Base-by-base conservation (phyloP, 2,329 filamentous ascomycete species). In the Tolypocladium cylindrosporum region DNA sequence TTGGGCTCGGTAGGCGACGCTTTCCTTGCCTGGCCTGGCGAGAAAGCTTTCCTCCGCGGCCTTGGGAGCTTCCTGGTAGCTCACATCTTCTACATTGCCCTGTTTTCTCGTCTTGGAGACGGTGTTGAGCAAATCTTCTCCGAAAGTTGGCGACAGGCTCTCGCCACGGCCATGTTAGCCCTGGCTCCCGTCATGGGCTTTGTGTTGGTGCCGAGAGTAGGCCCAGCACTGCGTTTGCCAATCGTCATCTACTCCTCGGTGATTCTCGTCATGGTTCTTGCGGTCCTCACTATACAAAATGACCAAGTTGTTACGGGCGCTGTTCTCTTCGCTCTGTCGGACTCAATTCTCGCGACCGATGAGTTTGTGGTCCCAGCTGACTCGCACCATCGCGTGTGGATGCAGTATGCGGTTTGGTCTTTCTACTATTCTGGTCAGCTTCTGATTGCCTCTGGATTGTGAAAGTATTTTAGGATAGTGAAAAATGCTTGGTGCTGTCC, bases 341-440 rank as follows among this genome's bases (percentile, higher is more conserved):
- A 74, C 51, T 62, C 62, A 9, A 65, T 73, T 10, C 62, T 74
- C 4, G 67, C 71, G 0, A 60, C 66, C 0, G 70, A 71, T 13
- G 65, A 65, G 58, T 74, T 74, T 57, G 57, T 74, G 2, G 57
- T 73, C 11, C 41, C 64, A 11, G 31, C 57, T 0, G 54, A 55
- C 7, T 69, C 68, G n/a, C 27, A 19, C 13, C 62, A 66, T 45
- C 64, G 64, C 1, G 54, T 53, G 2, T 68, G 63, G 65, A 71
- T 74, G 68, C 69, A 69, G 55, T 63, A 68, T 56, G 61, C 65
- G 0, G 71, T 74, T 27, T 74, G 72, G 72, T 48, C 64, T 1
- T 58, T 74, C 19, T 74, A 74, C 58, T 74, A 72, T 58, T 59
- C 55, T 13, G 72, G 70, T 1, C 72, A 74, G 60, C 43, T 69